Conservation (phyloP, 495 filamentous ascomycete species). For the Penicillium ucsense region DNA sequence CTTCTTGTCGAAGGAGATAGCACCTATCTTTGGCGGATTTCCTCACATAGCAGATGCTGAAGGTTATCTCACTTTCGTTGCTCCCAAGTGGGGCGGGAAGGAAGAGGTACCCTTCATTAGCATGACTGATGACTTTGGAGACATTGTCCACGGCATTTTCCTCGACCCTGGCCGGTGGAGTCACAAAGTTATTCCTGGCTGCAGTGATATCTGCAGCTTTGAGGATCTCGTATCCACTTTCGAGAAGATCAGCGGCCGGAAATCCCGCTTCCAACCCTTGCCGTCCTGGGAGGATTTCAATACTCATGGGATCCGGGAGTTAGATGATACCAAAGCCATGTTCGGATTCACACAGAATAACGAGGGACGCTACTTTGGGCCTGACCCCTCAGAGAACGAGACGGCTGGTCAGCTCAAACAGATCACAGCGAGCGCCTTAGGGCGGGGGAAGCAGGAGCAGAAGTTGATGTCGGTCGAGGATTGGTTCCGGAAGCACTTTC, state of each 20-base stretch:
- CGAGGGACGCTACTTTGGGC: neutral
- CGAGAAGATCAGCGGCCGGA: neutral
- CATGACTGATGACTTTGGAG: conserved; percentile 22
- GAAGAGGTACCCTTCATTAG: conserved; percentile 20
- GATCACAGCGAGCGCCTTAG: no score
- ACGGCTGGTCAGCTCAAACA: neutral
- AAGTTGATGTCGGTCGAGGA: no score
- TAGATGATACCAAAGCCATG: neutral
- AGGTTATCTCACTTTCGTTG: neutral
- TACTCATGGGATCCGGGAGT: neutral
- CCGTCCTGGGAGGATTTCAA: no score
- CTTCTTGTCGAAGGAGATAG: neutral
- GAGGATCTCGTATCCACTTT: neutral
- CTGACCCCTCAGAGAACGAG: neutral
- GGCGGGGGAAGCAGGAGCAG: no score
- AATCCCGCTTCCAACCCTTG: neutral
- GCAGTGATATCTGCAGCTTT: neutral
- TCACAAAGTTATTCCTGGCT: neutral
- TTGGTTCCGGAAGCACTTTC: no score
- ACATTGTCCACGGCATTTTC: conserved; percentile 25
- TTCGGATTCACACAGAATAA: neutral
- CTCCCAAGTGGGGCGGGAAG: conserved; percentile 9
- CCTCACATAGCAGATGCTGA: neutral
- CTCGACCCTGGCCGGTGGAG: conserved; percentile 11
- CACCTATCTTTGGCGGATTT: neutral